Percentiles rank a stretch among this genome's conserved stretches.
Conservation (phyloP, 2,329 filamentous ascomycete genomes). For the Hymenoscyphus albidus region DNA sequence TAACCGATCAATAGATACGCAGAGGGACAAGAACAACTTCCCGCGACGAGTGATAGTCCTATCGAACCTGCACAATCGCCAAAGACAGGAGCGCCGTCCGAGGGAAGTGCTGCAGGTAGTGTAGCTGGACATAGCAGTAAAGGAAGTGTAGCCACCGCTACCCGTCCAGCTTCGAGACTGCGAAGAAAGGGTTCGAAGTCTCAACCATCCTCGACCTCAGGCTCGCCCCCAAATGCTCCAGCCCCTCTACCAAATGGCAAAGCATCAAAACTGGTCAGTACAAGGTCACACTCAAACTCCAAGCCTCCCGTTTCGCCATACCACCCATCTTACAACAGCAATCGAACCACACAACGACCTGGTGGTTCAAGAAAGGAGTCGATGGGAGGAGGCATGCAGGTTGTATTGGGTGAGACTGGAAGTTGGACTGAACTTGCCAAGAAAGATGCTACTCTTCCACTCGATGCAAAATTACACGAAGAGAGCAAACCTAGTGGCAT, state of each 20-base stretch:
- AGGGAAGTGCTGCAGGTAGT: background rate
- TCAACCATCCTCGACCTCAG: slow-evolving; percentile 27
- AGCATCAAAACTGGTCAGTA: background rate
- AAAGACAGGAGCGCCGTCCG: background rate
- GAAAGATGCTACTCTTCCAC: slow-evolving; percentile 70
- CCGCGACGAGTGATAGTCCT: slow-evolving; percentile 7
- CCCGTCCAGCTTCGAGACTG: slow-evolving; percentile 19
- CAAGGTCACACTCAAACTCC: slow-evolving; percentile 1
- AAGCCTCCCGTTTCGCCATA: slow-evolving; percentile 29
- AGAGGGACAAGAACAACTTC: slow-evolving; percentile 32
- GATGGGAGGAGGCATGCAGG: slow-evolving; percentile 70
- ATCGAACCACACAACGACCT: slow-evolving; percentile 20
- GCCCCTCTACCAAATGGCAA: slow-evolving; percentile 26
- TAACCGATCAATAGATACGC: slow-evolving; percentile 31
- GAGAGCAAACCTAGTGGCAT: slow-evolving; percentile 68
- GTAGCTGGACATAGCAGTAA: slow-evolving; percentile 6
- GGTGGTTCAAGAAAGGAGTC: slow-evolving; percentile 31
- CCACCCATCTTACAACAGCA: slow-evolving; percentile 27
- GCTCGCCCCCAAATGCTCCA: slow-evolving; percentile 27
- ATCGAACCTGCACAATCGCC: slow-evolving; percentile 15
- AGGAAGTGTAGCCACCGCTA: slow-evolving; percentile 16
- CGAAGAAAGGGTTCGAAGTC: slow-evolving; percentile 27
- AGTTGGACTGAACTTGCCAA: slow-evolving; percentile 90
- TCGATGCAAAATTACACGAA: slow-evolving; percentile 56
- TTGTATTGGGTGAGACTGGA: slow-evolving; percentile 82